A percentile compares a stretch with the other conserved stretches of the same genome.
Conservation (phyloP, 352 stramenopile species). For the Paralagenidium karlingii region DNA sequence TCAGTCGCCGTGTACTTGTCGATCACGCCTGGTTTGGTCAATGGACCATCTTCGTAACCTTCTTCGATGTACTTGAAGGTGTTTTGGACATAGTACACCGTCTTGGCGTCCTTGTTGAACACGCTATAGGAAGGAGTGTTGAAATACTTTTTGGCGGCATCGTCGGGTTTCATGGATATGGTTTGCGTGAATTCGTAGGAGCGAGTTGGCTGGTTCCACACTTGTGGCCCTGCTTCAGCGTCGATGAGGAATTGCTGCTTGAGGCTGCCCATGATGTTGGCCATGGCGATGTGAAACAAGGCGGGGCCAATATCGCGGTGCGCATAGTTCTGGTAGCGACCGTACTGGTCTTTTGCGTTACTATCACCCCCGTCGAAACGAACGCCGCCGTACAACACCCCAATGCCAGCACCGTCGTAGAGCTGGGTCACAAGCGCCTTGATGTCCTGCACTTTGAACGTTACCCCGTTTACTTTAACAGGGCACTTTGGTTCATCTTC, state of each 20-base stretch:
- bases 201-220: slow-evolving; percentile 52
- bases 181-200: slow-evolving; percentile 21
- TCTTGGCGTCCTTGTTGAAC: slow-evolving; percentile 7
- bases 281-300: slow-evolving; percentile 30
- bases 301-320: slow-evolving; percentile 36
- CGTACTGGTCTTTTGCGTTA: slow-evolving; percentile 25
- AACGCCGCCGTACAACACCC: slow-evolving; percentile 18
- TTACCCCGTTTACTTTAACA: slow-evolving; percentile 26
- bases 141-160: slow-evolving; percentile 22
- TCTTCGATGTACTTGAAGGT: slow-evolving; percentile 7
- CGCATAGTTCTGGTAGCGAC: slow-evolving; percentile 18
- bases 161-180: slow-evolving; percentile 15
- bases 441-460: slow-evolving; percentile 29
- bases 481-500: slow-evolving; percentile 27
- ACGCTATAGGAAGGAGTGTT: slow-evolving; percentile 19
- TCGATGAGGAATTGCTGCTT: slow-evolving; percentile 28
- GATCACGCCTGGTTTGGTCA: slow-evolving; percentile 12
- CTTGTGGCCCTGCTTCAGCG: slow-evolving; percentile 13
- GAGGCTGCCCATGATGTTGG: slow-evolving; percentile 28
- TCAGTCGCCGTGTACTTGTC: slow-evolving; percentile 12
- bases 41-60: slow-evolving; percentile 19
- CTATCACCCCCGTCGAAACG: slow-evolving; percentile 14
- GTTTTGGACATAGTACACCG: slow-evolving; percentile 6
- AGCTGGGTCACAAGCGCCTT: slow-evolving; percentile 27
- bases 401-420: slow-evolving; percentile 27